These are phyloP conservation scores for Tylopilus intermedius DNA, from an alignment of 768 basidiomycete species.

Conservation along the genomic window DNA sequence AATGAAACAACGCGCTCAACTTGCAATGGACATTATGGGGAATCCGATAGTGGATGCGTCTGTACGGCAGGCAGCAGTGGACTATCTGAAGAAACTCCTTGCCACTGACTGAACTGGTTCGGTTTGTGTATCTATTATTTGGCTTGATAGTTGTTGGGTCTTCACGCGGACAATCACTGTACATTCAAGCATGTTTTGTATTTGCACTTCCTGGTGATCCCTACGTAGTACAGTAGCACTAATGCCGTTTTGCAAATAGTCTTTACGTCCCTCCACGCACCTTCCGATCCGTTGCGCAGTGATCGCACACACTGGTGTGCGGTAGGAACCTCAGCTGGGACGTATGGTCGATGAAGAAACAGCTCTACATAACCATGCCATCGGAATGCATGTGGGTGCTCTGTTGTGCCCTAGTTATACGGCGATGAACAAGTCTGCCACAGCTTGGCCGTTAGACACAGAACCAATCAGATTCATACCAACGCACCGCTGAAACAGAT, in stretches of 20 bases:
- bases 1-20: slow-evolving; percentile 58
- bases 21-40: slow-evolving; percentile 61
- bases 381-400: slow-evolving; percentile 9
- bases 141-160: background rate
- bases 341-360: background rate
- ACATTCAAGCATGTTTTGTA: slow-evolving; percentile 10
- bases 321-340: background rate
- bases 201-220: background rate
- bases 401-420: slow-evolving; percentile 11
- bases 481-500: slow-evolving; percentile 32
- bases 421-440: slow-evolving; percentile 24
- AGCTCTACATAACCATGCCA: slow-evolving; percentile 22
- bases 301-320: background rate
- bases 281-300: background rate
- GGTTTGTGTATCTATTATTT: slow-evolving; percentile 7
- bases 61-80: slow-evolving; percentile 61
- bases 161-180: slow-evolving; percentile 12
- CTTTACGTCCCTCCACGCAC: background rate
- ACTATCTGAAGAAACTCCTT: slow-evolving; percentile 69
- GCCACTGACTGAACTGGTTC: slow-evolving; percentile 28
- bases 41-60: slow-evolving; percentile 55
- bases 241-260: slow-evolving; percentile 4
- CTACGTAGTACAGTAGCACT: slow-evolving; percentile 8
- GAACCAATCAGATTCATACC: no score
- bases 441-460: slow-evolving; percentile 1